These are phyloP conservation scores for Spironucleus salmonicida DNA, from an alignment of 208 protist species.

Conservation along the genomic window DNA sequence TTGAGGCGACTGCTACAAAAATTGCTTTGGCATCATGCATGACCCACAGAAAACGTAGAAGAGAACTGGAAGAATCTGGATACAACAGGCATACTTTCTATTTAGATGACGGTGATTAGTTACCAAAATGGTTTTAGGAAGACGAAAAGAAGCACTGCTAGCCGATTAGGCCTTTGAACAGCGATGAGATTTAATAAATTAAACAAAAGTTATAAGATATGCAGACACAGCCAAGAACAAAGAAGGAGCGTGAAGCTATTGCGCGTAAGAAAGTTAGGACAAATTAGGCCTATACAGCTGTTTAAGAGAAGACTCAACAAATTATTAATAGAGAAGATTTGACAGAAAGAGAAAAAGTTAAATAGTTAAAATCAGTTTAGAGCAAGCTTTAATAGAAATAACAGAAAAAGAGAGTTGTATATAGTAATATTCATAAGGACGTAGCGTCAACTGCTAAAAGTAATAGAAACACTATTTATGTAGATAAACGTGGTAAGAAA, in stretches of 20 bases:
- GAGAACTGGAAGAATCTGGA: not conserved
- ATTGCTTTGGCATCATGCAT: not conserved
- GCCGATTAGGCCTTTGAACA: not conserved
- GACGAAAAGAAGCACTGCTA: not conserved
- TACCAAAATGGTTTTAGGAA: slow-evolving; percentile 10
- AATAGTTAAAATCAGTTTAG: slow-evolving; percentile 7
- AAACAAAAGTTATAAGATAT: slow-evolving; percentile 5
- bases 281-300: not conserved
- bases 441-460: not conserved
- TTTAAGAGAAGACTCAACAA: not conserved
- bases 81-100: not conserved
- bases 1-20: not conserved
- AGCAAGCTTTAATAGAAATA: not conserved
- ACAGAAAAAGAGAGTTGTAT: not conserved
- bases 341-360: slow-evolving; percentile 21
- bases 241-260: slow-evolving; percentile 20
- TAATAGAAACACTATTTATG: not conserved
- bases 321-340: not conserved
- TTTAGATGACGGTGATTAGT: not conserved
- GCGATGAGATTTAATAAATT: not conserved
- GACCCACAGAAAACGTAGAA: not conserved
- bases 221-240: not conserved
- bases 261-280: not conserved
- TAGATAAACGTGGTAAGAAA: slow-evolving; percentile 11
- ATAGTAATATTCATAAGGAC: slow-evolving; percentile 13